Base-by-base conservation (phyloP, 352 stramenopile species). In the Phytopythium ostracodes region DNA sequence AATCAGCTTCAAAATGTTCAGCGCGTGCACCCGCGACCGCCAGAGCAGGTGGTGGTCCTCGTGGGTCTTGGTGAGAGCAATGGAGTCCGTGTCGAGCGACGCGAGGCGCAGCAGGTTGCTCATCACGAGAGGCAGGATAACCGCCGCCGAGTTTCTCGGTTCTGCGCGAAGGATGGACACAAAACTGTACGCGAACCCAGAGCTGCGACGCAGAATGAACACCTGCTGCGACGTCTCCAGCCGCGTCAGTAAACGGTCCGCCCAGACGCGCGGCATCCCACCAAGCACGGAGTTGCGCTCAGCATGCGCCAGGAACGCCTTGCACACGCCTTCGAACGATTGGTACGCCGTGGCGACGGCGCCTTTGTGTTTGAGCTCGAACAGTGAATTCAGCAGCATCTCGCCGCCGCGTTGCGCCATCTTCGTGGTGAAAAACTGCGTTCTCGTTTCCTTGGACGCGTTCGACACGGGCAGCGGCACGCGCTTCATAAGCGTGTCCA, bases 1-100 rank as follows among this genome's bases (percentile, higher is more conserved):
- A 56, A 96, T 83, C n/a, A 96, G 72, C 67, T 96, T 94, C 50
- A 97, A 73, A 52, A 97, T 95, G 62, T 97, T 97, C 20, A 96
- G 72, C 18, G 87, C 81, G 46, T 96, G 88, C 25, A 97, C 87
- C 25, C 80, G 83, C 35, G 80, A 84, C 33, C 87, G 84, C 85
- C 81, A 92, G 42, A 80, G 63, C 53, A 75, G 68, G 62, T 92
- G 82, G 33, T 86, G 73, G 12, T 79, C 58, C 18, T 80, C 60
- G 29, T 77, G 66, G 12, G 62, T 51, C 12, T 50, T 43, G 5
- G 50, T 55, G 4, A 61, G 64, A 14, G 74, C 68, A 5, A 80
- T 67, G 6, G 61, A 71, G 43, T 90, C 75, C 18, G 81, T 88
- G 50, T 89, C 81, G 20, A 84, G 68, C 10, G 70, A 67, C 18